Conservation (phyloP, 1,284 basidiomycete species). For the Neotropicomus parvogracilis region DNA sequence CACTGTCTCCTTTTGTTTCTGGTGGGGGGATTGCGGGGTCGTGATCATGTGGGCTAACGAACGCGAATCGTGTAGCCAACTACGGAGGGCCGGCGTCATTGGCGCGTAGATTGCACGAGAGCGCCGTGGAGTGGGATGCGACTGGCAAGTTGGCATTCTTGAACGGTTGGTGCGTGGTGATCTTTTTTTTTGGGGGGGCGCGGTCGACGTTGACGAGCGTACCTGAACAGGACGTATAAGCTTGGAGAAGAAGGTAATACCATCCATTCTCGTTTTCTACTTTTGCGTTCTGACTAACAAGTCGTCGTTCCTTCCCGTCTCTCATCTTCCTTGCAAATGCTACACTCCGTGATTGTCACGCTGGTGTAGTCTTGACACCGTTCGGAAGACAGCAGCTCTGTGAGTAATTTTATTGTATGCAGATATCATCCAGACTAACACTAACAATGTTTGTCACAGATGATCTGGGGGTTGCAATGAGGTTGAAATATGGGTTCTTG, state of each 20-base stretch:
- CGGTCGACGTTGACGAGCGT: slow-evolving; percentile 1
- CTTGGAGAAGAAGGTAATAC: slow-evolving; percentile 68
- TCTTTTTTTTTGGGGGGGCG: not conserved
- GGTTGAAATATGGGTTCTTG: slow-evolving; percentile 78
- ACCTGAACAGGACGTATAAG: slow-evolving; percentile 63
- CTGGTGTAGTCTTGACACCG: slow-evolving; percentile 62
- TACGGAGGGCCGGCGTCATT: slow-evolving; percentile 68
- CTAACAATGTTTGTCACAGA: slow-evolving; percentile 36
- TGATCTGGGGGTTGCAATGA: slow-evolving; percentile 68
- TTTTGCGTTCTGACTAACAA: slow-evolving; percentile 3
- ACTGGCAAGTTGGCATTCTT: slow-evolving; percentile 66
- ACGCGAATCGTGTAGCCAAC: slow-evolving; percentile 39
- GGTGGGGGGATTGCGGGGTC: not conserved
- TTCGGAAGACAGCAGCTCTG: slow-evolving; percentile 80
- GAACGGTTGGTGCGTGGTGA: slow-evolving; percentile 61
- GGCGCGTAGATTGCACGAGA: slow-evolving; percentile 52
- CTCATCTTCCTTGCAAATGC: not conserved
- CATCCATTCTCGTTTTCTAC: not conserved
- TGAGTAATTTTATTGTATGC: slow-evolving; percentile 33
- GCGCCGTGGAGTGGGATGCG: slow-evolving; percentile 56
- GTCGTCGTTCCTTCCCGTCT: not conserved
- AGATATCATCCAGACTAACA: not conserved
- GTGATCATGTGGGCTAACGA: not conserved
- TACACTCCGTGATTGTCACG: not conserved
- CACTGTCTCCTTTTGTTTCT: slow-evolving; percentile 7